phyloP scores from a whole-genome alignment of 805 yeast species.

The Sugiyamaella boreocaroliniensis region DNA sequence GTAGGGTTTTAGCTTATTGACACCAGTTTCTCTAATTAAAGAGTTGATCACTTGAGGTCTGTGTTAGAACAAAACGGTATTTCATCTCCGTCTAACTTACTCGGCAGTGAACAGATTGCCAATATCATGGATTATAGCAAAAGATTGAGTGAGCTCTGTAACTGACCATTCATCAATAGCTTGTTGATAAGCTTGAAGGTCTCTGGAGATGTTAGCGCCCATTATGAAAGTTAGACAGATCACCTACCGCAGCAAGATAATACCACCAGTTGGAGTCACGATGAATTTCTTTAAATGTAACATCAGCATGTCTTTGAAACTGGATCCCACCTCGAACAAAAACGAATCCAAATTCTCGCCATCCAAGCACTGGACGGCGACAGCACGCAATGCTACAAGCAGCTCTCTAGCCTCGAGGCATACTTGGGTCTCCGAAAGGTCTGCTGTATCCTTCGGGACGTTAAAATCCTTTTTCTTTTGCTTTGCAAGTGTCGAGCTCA shows the following conservation, averaged over 20 bases:
- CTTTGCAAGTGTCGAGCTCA: conserved; percentile 46
- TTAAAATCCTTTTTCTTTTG: conserved; percentile 73
- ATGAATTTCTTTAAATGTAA: conserved; percentile 69
- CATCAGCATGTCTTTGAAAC: conserved; percentile 51
- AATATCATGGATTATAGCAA: conserved; percentile 69
- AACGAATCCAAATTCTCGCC: conserved; percentile 46
- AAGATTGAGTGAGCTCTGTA: conserved; percentile 51
- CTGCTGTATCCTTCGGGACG: conserved; percentile 31
- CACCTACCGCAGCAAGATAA: conserved; percentile 47
- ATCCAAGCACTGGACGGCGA: conserved; percentile 35
- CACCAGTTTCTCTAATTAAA: conserved; percentile 72
- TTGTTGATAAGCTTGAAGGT: conserved; percentile 68
- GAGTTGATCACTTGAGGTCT: conserved; percentile 65
- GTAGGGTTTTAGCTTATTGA: conserved; percentile 39
- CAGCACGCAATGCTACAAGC: conserved; percentile 38
- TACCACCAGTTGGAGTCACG: conserved; percentile 77
- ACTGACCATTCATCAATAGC: conserved; percentile 63
- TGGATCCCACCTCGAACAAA: conserved; percentile 50
- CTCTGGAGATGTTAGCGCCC: conserved; percentile 37
- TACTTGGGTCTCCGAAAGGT: conserved; percentile 51
- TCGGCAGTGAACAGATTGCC: conserved; percentile 82
- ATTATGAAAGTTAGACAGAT: background rate
- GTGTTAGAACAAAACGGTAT: background rate
- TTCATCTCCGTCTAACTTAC: conserved; percentile 11
- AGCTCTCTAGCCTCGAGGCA: conserved; percentile 58